Evolutionary conservation across 176 grass and related monocot species (phyloP), one percentile per base, ranked within the genome.

Genomic region (Saccharum officinarum): DNA sequence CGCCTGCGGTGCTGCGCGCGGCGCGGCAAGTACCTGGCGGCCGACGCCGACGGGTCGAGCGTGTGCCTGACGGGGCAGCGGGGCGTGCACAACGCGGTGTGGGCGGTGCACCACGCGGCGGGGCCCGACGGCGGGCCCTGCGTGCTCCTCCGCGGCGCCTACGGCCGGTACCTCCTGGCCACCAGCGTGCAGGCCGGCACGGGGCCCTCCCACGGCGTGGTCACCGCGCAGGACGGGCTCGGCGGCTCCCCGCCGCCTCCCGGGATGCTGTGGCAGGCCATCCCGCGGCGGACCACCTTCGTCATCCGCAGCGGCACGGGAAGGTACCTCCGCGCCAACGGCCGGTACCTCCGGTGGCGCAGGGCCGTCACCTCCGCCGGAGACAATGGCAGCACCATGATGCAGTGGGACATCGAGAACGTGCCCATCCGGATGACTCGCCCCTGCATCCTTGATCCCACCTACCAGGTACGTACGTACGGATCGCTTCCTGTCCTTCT

Each of bases 341-440:
- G 84, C 2, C 71, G 37, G 25, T 78, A 82, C 25, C 42, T 81
- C 42, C 20, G 41, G 42, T 90, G 78, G 83, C 83, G 65, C 10
- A 39, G 9, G 4, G 54, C 34, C 4, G 65, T 81, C 71, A 86
- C 83, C 83, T 73, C 70, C 54, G 83, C 78, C 25, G 78, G 42
- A 0, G 88, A 90, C 13, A 81, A 77, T 0, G 54, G n/a, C 14
- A 90, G 78, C 72, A 26, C 72, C 12, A 90, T 90, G 88, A 50
- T 86, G 72, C 88, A 65, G 72, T 90, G 88, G 88, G 25, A 34
- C 41, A 23, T 90, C 33, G 83, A 90, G 88, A 68, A 34, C 65
- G 88, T 90, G 1, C 72, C 88, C 34, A 1, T 62, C 38, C 13
- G 66, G 0, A 31, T 55, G 16, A 18, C 44, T 0, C 72, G 66